Conservation (phyloP, 1,284 basidiomycete genomes). For the Mycosarcoma mackinlayi region DNA sequence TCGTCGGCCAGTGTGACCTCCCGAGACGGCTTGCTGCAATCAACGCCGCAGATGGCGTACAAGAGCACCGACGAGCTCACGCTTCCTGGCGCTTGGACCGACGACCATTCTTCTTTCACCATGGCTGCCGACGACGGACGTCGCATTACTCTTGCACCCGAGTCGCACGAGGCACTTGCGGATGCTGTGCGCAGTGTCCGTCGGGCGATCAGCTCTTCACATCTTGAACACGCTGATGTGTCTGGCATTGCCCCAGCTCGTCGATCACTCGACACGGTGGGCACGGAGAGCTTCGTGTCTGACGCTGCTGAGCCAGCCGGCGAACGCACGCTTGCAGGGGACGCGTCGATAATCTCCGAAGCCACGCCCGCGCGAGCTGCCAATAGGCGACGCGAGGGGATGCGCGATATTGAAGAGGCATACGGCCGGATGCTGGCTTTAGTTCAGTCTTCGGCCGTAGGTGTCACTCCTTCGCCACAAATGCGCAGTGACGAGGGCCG, state of each 20-base stretch:
- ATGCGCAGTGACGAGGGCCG: constrained; percentile 34
- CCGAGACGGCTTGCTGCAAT: constrained; percentile 18
- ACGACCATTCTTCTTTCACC: constrained; percentile 23
- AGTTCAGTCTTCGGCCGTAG: constrained; percentile 46
- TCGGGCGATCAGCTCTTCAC: constrained; percentile 49
- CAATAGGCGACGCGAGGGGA: constrained; percentile 41
- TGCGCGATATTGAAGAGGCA: constrained; percentile 51
- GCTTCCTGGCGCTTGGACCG: constrained; percentile 41
- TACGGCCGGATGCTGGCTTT: constrained; percentile 55
- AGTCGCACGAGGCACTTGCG: constrained; percentile 48
- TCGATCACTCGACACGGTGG: constrained; percentile 28
- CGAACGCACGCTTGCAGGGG: constrained; percentile 17
- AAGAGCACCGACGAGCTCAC: constrained; percentile 32
- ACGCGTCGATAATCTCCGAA: constrained; percentile 35
- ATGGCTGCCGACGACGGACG: constrained; percentile 34
- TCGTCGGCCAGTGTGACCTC: constrained; percentile 41
- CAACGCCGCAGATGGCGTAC: constrained; percentile 3
- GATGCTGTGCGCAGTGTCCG: constrained; percentile 50
- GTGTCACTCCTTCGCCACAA: constrained; percentile 49
- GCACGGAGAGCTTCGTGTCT: constrained; percentile 28
- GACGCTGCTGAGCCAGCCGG: constrained; percentile 19
- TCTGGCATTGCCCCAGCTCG: constrained; percentile 12
- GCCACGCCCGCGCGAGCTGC: constrained; percentile 47
- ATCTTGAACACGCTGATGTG: constrained; percentile 24
- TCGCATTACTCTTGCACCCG: constrained; percentile 44